Evolutionary conservation across 257 asterid species (phyloP).

Genomic region (Solanum piurae): DNA sequence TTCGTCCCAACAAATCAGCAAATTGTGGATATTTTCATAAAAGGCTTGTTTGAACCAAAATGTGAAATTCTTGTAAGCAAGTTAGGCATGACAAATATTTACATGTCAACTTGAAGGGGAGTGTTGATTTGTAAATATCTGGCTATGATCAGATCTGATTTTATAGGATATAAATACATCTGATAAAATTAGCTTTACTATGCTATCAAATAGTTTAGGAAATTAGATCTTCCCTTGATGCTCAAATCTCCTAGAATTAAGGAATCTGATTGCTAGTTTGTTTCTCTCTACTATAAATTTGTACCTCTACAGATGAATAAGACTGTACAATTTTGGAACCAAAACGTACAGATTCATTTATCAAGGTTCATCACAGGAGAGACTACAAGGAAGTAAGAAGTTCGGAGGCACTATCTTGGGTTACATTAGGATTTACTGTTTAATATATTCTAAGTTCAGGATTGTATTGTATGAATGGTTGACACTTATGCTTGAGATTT

Average conservation of each 20-base stretch:
- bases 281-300: neutral
- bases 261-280: neutral
- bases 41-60: neutral
- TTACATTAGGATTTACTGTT: neutral
- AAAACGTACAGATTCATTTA: neutral
- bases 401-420: neutral
- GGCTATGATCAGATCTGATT: neutral
- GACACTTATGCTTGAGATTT: neutral
- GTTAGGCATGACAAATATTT: neutral
- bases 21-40: neutral
- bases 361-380: neutral
- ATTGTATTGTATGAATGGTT: neutral
- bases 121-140: neutral
- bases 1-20: neutral
- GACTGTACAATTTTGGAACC: neutral
- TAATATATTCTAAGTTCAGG: neutral
- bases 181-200: no score
- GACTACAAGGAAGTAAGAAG: neutral
- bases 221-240: neutral
- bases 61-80: neutral
- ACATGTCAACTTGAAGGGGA: neutral
- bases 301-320: neutral
- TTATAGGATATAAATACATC: neutral
- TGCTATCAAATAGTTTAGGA: neutral
- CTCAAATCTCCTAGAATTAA: neutral